Conservation (phyloP, 352 stramenopile species). For the Globisporangium barbulae region DNA sequence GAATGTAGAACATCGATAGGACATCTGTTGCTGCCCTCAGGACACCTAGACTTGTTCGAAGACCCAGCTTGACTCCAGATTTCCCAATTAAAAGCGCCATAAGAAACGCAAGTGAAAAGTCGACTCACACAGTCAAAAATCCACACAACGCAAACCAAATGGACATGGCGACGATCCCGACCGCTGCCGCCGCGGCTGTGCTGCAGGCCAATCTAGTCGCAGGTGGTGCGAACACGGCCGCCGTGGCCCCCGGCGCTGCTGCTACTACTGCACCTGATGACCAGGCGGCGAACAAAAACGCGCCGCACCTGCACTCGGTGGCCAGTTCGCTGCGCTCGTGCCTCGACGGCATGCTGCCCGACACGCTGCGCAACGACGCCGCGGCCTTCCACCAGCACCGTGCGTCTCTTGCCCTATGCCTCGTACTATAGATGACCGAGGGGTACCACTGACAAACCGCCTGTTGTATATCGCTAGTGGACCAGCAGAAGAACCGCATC, state of each 20-base stretch:
- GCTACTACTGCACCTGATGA: neutral
- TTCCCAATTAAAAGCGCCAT: too few relatives aligned
- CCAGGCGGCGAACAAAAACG: conserved; percentile 46
- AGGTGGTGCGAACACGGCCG: neutral
- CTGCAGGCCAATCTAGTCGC: neutral
- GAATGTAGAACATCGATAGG: too few relatives aligned
- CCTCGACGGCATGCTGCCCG: conserved; percentile 82
- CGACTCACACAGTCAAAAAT: neutral
- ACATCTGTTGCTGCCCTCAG: too few relatives aligned
- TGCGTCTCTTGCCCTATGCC: conserved; percentile 23
- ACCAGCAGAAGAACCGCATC: conserved; percentile 68
- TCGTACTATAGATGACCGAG: neutral
- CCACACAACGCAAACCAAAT: neutral
- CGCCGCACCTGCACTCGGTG: conserved; percentile 77
- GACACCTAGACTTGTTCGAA: too few relatives aligned
- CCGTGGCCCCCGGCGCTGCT: neutral
- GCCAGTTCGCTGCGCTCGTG: conserved; percentile 78
- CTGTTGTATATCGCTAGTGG: conserved; percentile 36
- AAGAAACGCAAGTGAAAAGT: too few relatives aligned
- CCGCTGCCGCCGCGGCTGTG: neutral
- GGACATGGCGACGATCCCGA: conserved; percentile 4
- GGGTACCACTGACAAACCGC: neutral
- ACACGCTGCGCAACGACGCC: conserved; percentile 80
- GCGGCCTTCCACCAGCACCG: conserved; percentile 68
- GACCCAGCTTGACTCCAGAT: too few relatives aligned